phyloP scores from a whole-genome alignment of 2,329 filamentous ascomycete species.

The Dryadomyces sulphureus region DNA sequence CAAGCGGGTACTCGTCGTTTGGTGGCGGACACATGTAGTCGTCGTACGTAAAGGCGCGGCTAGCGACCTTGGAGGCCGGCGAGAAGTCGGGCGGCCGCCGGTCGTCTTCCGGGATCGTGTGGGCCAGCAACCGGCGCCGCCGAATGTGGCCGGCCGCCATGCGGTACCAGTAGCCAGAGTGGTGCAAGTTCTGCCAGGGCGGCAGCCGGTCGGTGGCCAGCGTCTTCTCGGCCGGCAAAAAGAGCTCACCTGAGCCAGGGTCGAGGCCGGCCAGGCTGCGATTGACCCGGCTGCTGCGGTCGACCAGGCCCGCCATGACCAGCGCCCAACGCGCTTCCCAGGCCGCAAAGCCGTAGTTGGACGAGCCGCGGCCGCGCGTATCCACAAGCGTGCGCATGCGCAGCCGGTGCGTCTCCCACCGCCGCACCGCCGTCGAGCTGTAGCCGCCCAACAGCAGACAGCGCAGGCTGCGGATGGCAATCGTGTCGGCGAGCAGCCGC shows the following conservation, averaged over 20 bases:
- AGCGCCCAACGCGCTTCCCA: constrained; percentile 69
- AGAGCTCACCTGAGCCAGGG: constrained; percentile 28
- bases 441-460: constrained; percentile 70
- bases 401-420: constrained; percentile 66
- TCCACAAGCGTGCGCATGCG: constrained; percentile 67
- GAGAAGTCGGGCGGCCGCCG: constrained; percentile 34
- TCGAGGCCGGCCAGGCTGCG: constrained; percentile 26
- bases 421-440: constrained; percentile 62
- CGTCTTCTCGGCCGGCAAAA: constrained; percentile 42
- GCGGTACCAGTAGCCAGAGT: constrained; percentile 53
- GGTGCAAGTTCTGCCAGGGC: constrained; percentile 50
- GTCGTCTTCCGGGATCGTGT: constrained; percentile 44
- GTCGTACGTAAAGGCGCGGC: constrained; percentile 44
- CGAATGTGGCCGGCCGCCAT: constrained; percentile 42
- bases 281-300: constrained; percentile 29
- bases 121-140: constrained; percentile 37
- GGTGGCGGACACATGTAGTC: constrained; percentile 53
- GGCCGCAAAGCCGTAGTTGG: constrained; percentile 84
- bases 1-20: constrained; percentile 40
- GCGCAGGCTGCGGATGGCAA: constrained; percentile 67
- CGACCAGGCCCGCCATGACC: constrained; percentile 46
- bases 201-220: constrained; percentile 35
- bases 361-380: constrained; percentile 67
- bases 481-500: constrained; percentile 69
- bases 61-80: constrained; percentile 28